Conservation (phyloP, 495 filamentous ascomycete genomes). For the Bombardia bombarda region DNA sequence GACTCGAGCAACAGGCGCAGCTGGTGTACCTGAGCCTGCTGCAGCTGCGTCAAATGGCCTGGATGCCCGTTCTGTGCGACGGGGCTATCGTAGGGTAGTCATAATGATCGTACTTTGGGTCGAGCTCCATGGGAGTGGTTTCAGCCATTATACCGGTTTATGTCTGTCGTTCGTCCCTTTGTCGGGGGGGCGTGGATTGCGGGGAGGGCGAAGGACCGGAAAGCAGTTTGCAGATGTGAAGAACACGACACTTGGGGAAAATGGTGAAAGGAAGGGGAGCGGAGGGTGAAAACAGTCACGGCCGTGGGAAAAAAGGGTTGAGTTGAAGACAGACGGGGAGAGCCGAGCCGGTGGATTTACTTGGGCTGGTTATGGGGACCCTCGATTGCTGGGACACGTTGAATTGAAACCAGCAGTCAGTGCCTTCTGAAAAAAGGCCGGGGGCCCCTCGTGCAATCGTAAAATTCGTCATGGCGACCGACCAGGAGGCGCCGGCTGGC, state of each 20-base stretch:
- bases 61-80: slow-evolving; percentile 68
- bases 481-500: background rate
- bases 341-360: background rate
- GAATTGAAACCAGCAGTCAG: no score
- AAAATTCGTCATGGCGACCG: slow-evolving; percentile 3
- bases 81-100: slow-evolving; percentile 81
- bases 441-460: background rate
- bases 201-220: no score
- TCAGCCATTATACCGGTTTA: no score
- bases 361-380: background rate
- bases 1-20: slow-evolving; percentile 77
- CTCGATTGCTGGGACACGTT: slow-evolving; percentile 1
- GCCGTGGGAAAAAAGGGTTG: slow-evolving; percentile 3
- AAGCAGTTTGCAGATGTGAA: no score
- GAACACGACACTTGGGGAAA: no score
- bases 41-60: slow-evolving; percentile 76
- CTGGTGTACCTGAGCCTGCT: slow-evolving; percentile 85
- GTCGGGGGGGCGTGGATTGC: background rate
- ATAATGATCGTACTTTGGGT: slow-evolving; percentile 93
- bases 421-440: background rate
- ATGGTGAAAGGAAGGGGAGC: no score
- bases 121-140: slow-evolving; percentile 49
- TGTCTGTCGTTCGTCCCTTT: background rate
- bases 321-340: background rate
- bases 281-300: no score